These are phyloP conservation scores for Tetradesmus lagerheimii DNA, from an alignment of 139 green algal species.

Conservation along the genomic window DNA sequence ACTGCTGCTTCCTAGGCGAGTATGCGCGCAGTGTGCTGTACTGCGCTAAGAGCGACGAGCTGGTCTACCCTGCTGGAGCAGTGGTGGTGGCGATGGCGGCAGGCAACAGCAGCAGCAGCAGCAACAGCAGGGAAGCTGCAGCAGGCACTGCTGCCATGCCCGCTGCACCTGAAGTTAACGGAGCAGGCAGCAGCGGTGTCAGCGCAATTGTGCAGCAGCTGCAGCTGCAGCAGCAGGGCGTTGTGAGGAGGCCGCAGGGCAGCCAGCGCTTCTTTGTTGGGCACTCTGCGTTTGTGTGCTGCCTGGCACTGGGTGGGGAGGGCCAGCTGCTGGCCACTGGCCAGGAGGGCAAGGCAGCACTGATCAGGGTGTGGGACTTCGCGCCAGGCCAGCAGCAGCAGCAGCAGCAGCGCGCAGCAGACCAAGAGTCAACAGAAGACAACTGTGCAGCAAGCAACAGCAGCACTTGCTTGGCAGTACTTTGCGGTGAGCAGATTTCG, in stretches of 20 bases:
- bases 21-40: constrained; percentile 64
- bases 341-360: constrained; percentile 76
- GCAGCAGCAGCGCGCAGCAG: constrained; percentile 64
- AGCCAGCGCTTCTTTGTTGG: constrained; percentile 76
- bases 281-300: constrained; percentile 68
- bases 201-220: neutral
- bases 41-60: constrained; percentile 60
- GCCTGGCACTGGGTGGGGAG: constrained; percentile 66
- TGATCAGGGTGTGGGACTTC: constrained; percentile 85
- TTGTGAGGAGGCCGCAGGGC: neutral
- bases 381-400: constrained; percentile 46
- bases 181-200: neutral
- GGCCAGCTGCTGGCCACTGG: constrained; percentile 72
- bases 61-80: constrained; percentile 70
- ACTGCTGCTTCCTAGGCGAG: constrained; percentile 56
- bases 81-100: constrained; percentile 6
- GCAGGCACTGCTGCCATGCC: neutral
- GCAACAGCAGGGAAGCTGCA: neutral
- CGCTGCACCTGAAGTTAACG: neutral
- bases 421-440: neutral
- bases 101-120: constrained; percentile 19
- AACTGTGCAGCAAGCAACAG: neutral
- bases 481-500: constrained; percentile 31
- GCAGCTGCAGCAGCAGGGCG: neutral
- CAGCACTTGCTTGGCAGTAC: neutral